phyloP scores from a whole-genome alignment of 2,329 filamentous ascomycete genomes.

The Alternaria sp. region DNA sequence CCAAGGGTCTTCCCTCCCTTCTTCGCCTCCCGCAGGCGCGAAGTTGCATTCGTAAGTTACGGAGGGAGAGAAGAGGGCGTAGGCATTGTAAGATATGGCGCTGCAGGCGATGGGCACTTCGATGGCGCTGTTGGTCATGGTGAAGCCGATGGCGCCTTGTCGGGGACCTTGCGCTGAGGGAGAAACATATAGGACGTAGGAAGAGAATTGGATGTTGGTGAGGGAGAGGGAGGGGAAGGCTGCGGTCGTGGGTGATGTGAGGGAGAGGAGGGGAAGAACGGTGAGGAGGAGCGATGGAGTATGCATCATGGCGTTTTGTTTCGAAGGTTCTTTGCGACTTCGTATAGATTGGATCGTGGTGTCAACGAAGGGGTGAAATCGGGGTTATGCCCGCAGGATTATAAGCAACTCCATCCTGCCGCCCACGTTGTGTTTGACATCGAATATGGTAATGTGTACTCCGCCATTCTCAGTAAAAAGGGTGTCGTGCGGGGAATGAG shows the following conservation, averaged over 20 bases:
- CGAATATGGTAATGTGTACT: background rate
- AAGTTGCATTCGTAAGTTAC: conserved; percentile 5
- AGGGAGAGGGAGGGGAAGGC: background rate
- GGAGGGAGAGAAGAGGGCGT: conserved; percentile 3
- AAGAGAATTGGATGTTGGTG: background rate
- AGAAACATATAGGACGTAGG: conserved; percentile 11
- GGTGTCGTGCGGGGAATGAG: background rate
- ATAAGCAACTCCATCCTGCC: background rate
- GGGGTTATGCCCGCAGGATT: background rate
- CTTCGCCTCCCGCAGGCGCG: background rate
- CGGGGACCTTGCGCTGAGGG: conserved; percentile 7
- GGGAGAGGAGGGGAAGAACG: background rate
- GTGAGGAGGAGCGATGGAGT: background rate
- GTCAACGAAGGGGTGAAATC: background rate
- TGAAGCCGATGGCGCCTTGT: conserved; percentile 11
- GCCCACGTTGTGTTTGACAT: background rate
- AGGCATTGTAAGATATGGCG: conserved; percentile 5
- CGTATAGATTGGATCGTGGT: background rate
- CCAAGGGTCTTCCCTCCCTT: background rate
- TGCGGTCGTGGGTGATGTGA: background rate
- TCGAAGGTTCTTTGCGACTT: background rate
- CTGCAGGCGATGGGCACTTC: conserved; percentile 1
- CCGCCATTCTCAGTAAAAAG: background rate
- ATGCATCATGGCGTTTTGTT: background rate
- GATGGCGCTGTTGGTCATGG: conserved; percentile 1